Evolutionary conservation across 2,329 filamentous ascomycete genomes (phyloP), one percentile per base, ranked within the genome.

Genomic region (Aureobasidium sp.): DNA sequence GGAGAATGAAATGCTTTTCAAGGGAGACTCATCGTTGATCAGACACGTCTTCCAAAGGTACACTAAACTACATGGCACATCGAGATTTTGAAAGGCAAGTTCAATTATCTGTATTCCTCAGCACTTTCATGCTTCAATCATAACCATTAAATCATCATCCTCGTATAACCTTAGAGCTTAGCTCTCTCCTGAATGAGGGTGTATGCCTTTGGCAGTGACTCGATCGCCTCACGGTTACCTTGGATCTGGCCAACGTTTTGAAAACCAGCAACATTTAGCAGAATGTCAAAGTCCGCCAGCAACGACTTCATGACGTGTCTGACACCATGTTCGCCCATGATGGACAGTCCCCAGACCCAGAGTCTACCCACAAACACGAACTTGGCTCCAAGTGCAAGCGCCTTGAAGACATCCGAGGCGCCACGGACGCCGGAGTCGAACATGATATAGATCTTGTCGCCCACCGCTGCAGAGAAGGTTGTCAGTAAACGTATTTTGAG

Each of bases 321-420:
- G 1, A 84, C 80, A 1, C 80, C 80, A 25, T 75, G 67, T 63
- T 84, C 79, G 10, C 81, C 80, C 65, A 77, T 78, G 53, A 82
- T 80, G 35, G 74, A 74, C 8, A 84, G 62, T 0, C 76, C 80
- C 73, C 76, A 84, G 19, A 84, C 71, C 73, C 78, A 83, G 3
- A 83, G 71, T 4, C 81, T 64, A 0, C 81, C 81, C 0, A 85
- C 70, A 54, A 83, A 80, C 25, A 83, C 79, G 57, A 82, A 82
- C 58, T 79, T 79, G 0, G 80, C 81, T 2, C 81, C 80, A 6
- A 84, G 65, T 1, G 79, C 79, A 12, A 84, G 68, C 1, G 80
- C 80, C 61, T 84, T 84, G 62, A 79, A 74, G 10, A 83, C 72
- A 60, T 83, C 80, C 12, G 75, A 72, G 1, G 76, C 79, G 4